Percentiles rank a stretch among this genome's conserved stretches.
These are phyloP conservation scores for Lolium rigidum DNA, from an alignment of 176 grass and related monocot species.

Conservation along the genomic window DNA sequence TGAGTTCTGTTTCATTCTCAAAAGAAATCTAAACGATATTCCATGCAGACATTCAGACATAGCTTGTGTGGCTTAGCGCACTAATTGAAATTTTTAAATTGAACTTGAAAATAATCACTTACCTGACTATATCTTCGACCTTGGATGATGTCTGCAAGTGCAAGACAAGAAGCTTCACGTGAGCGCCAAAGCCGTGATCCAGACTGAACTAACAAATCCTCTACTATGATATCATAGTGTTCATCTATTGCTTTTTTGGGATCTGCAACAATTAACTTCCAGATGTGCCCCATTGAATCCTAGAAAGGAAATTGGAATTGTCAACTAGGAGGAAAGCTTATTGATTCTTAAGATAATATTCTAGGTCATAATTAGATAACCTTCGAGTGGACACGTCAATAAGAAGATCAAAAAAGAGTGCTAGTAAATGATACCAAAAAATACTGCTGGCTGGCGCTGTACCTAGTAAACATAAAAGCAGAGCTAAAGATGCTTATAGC, in stretches of 20 bases:
- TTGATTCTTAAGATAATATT: constrained; percentile 25
- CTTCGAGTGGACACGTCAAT: background rate
- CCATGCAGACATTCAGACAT: constrained; percentile 24
- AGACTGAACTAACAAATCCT: constrained; percentile 94
- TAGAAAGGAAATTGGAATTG: constrained; percentile 44
- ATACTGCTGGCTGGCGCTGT: background rate
- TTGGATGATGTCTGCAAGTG: constrained; percentile 96
- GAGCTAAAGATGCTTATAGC: constrained; percentile 5
- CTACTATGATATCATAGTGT: constrained; percentile 82
- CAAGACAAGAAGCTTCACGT: constrained; percentile 97
- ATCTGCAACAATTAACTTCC: constrained; percentile 96
- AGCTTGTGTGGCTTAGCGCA: constrained; percentile 18
- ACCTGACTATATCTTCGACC: constrained; percentile 92
- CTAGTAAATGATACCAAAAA: background rate
- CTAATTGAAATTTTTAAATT: constrained; percentile 32
- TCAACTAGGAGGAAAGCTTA: constrained; percentile 37
- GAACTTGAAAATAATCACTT: constrained; percentile 22
- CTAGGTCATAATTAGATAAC: constrained; percentile 18
- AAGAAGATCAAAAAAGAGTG: constrained; percentile 7
- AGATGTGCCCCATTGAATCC: constrained; percentile 99
- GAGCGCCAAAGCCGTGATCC: constrained; percentile 98
- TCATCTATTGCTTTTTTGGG: constrained; percentile 95
- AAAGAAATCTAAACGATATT: constrained; percentile 21
- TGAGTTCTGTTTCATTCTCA: constrained; percentile 2
- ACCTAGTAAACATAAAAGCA: constrained; percentile 1